Evolutionary conservation across 2,329 filamentous ascomycete genomes (phyloP), one percentile per base, ranked within the genome.

Genomic region (Orbilia blumenaviensis): DNA sequence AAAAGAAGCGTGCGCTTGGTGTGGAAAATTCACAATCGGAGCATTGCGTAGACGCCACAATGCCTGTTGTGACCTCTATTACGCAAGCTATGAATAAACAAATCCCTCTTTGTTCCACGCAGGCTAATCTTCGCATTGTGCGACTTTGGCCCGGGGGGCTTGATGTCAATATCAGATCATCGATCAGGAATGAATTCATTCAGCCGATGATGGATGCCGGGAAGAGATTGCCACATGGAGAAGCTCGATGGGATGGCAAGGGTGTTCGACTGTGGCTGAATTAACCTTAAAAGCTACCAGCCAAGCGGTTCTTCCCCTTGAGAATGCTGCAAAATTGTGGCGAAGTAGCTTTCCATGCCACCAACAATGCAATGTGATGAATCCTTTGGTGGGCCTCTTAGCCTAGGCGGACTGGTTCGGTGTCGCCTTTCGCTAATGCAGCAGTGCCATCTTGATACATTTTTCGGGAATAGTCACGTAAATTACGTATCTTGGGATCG

Each of bases 1-100:
- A 14, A 36, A 44, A 62, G 21, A 48, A 44, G 29, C 41, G 42
- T 69, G 63, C 63, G 52, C 66, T 54, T 69, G 66, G 54, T 69
- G 66, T n/a, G 66, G 66, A 62, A 69, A 16, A 61, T 61, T 62
- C 27, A 46, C 32, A 54, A 36, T 5, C 29, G 54, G 36, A 16
- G 60, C 21, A 34, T 64, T 66, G 60, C 67, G 67, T 64, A 72
- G 67, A 72, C 67, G 67, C 60, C 67, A 72, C 60, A 29, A 34
- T 44, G 58, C 67, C 25, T 34, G 27, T 25, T 23, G 41, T 21
- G 42, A 3, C 10, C 23, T 29, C n/a, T 36, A 54, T 44, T 61
- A 61, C 56, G 56, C 41, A 61, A 61, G 56, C 56, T 32, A 61
- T 61, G 38, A 44, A 64, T 71, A 72, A 56, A 52, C 41, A n/a